Evolutionary conservation across 2,329 filamentous ascomycete genomes (phyloP), one percentile per base, ranked within the genome.

Genomic region (Exophiala calicioides): DNA sequence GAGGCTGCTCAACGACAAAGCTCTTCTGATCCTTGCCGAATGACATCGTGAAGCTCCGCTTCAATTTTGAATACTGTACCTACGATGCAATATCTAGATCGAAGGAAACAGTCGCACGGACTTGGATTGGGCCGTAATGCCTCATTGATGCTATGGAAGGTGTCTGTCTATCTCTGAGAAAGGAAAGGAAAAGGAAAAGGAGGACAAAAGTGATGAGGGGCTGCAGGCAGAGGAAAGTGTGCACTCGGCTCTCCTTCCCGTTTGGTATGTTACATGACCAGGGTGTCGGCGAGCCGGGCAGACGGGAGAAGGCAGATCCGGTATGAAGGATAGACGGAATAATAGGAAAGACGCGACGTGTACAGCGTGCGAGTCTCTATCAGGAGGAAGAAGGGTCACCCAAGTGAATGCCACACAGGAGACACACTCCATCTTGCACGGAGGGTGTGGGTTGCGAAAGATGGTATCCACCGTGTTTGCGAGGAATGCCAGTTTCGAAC

Each of bases 401-500:
- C 10, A 13, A 13, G 37, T 6, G 37, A 40, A 16, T 30, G 16
- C 24, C 29, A 40, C 37, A 40, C 31, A 20, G 24, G 24, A 9
- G 16, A 9, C 24, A 16, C 37, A 18, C 24, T 40, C 37, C 13
- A 31, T 40, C 13, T 40, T 40, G 24, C 15, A 12, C 37, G 24
- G 26, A 30, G 37, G 37, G 26, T 10, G 2, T 19, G 5, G 15
- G 26, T 30, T 21, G 16, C 26, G 26, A 29, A 26, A 39, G 24
- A 31, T 40, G 29, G 21, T 20, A 40, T 40, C 37, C 23, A 40
- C 24, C 9, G 15, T 40, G 24, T 30, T 4, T 40, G 13, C 15
- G 21, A 30, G 37, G 37, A 31, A 26, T 40, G 24, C 24, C 16
- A 40, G 37, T 40, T 40, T 40, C 37, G 37, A 20, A 40, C 24